A percentile compares a stretch with the other conserved stretches of the same genome.
Evolutionary conservation across 768 basidiomycete genomes (phyloP).

Genomic region (Boletus coccyginus): DNA sequence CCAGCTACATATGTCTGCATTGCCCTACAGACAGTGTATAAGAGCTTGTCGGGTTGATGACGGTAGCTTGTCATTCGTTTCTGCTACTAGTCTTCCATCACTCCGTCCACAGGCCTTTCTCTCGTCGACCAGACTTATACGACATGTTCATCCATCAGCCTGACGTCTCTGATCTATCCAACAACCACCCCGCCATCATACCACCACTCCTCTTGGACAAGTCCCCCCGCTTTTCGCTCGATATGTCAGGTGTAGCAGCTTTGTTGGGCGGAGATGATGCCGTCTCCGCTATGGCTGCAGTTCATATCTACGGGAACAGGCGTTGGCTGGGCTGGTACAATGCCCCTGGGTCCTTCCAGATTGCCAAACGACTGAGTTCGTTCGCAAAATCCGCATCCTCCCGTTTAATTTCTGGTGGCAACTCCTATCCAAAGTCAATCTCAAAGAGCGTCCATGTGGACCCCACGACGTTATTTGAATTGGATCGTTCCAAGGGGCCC

Average conservation of each 20-base stretch:
- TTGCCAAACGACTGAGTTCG: conserved; percentile 20
- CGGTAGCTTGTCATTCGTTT: neutral
- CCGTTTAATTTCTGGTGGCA: neutral
- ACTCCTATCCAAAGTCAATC: neutral
- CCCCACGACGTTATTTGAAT: conserved; percentile 7
- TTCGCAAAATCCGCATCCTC: conserved; percentile 16
- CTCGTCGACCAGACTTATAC: neutral
- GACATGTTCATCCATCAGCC: neutral
- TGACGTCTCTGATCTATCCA: neutral
- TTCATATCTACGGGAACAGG: conserved; percentile 25
- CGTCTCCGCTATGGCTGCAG: conserved; percentile 26
- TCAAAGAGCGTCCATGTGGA: conserved; percentile 15
- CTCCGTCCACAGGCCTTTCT: neutral
- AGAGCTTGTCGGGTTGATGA: neutral
- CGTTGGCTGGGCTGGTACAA: conserved; percentile 38
- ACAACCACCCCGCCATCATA: neutral
- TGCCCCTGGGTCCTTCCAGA: conserved; percentile 30
- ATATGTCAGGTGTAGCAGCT: conserved; percentile 23
- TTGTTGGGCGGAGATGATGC: conserved; percentile 34
- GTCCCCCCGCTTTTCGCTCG: conserved; percentile 14
- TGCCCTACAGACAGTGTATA: neutral
- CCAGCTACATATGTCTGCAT: neutral
- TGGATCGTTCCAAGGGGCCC: conserved; percentile 35
- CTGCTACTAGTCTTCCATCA: neutral
- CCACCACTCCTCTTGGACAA: neutral